A percentile compares a stretch with the other conserved stretches of the same genome.
Conservation (phyloP, 179 eudicot species). For the Pouteria campechiana region DNA sequence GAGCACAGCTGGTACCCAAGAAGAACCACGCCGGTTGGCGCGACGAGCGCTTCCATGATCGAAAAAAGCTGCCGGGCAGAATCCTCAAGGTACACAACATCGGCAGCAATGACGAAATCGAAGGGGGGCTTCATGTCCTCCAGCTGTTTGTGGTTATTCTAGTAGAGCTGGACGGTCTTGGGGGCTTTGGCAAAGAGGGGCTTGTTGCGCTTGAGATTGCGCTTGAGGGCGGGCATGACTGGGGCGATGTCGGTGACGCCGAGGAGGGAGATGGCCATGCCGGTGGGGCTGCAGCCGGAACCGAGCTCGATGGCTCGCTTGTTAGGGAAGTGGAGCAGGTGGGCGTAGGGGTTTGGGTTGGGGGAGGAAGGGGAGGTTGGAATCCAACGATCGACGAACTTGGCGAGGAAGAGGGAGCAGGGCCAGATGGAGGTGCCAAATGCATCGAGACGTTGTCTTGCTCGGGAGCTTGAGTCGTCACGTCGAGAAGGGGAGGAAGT, state of each 20-base stretch:
- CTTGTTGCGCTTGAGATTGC: conserved; percentile 64
- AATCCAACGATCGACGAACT: conserved; percentile 75
- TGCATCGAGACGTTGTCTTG: conserved; percentile 83
- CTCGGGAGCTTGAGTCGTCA: too few relatives aligned
- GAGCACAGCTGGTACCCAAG: conserved; percentile 78
- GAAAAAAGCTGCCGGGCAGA: conserved; percentile 45
- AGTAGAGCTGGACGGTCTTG: conserved; percentile 49
- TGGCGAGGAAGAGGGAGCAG: conserved; percentile 76
- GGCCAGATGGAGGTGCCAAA: conserved; percentile 93
- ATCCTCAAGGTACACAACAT: conserved; percentile 87
- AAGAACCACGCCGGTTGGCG: conserved; percentile 55
- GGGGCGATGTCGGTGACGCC: conserved; percentile 87
- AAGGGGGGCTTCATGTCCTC: conserved; percentile 38
- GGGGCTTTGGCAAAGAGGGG: conserved; percentile 32
- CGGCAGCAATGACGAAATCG: conserved; percentile 71
- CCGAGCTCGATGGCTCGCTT: conserved; percentile 75
- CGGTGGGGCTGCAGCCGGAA: conserved; percentile 74
- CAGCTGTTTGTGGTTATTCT: conserved; percentile 53
- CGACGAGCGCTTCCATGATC: conserved; percentile 47
- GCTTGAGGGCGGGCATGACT: conserved; percentile 86
- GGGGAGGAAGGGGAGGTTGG: conserved; percentile 2
- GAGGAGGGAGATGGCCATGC: conserved; percentile 65
- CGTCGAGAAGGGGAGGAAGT: too few relatives aligned
- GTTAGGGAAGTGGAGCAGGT: conserved; percentile 44
- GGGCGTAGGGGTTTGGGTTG: conserved; percentile 46